phyloP scores from a whole-genome alignment of 345 rosid species.

The Kernera saxatilis region DNA sequence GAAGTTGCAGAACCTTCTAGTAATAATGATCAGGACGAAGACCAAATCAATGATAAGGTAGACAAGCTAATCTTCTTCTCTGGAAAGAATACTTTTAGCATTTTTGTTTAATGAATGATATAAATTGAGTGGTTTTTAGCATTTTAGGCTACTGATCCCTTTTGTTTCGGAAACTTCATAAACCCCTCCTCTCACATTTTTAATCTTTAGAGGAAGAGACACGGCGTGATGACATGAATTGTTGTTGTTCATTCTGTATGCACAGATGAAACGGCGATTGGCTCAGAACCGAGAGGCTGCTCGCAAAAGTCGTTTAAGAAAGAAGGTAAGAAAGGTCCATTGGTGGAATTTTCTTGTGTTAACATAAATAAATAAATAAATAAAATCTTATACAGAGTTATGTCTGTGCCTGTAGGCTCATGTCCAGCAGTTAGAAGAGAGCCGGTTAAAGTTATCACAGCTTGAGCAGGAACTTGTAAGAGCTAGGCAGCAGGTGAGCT shows the following conservation, averaged over 20 bases:
- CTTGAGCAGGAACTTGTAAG: constrained; percentile 82
- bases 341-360: background rate
- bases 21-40: constrained; percentile 60
- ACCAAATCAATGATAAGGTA: constrained; percentile 56
- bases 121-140: background rate
- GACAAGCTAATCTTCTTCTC: background rate
- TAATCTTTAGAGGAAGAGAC: background rate
- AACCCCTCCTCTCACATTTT: background rate
- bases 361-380: background rate
- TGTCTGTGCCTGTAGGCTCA: constrained; percentile 50
- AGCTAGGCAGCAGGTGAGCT: constrained; percentile 56
- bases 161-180: background rate
- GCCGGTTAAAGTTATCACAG: constrained; percentile 71
- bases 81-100: background rate
- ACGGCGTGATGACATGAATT: constrained; percentile 19
- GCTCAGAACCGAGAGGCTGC: constrained; percentile 99
- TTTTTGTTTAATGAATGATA: background rate
- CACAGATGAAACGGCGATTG: constrained; percentile 65
- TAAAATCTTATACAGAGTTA: background rate
- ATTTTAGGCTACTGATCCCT: background rate
- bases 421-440: constrained; percentile 85
- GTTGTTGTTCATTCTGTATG: constrained; percentile 21
- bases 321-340: constrained; percentile 46
- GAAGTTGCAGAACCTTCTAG: constrained; percentile 54
- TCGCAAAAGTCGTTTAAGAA: constrained; percentile 86